Evolutionary conservation across 345 rosid genomes (phyloP).

Genomic region (Moringa oleifera): DNA sequence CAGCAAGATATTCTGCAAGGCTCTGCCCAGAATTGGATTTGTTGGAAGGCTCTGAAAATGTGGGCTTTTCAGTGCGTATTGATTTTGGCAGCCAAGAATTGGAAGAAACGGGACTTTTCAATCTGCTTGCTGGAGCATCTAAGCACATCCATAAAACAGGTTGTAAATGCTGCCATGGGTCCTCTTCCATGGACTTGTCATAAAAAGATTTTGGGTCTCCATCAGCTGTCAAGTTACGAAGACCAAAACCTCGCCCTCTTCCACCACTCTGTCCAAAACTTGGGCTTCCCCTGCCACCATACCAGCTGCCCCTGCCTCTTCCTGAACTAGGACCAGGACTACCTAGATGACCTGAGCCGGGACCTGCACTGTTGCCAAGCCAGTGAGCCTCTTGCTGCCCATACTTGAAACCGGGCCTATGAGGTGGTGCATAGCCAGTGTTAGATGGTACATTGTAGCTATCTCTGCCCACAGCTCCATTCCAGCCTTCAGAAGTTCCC

Average conservation of each 20-base stretch:
- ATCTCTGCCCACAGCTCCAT: constrained; percentile 29
- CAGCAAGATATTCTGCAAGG: constrained; percentile 87
- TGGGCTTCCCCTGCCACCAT: constrained; percentile 24
- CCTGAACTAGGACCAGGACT: constrained; percentile 34
- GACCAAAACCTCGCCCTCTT: constrained; percentile 33
- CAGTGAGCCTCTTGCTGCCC: constrained; percentile 35
- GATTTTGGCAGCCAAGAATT: constrained; percentile 65
- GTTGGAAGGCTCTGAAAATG: constrained; percentile 37
- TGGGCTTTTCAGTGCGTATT: constrained; percentile 37
- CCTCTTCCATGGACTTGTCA: constrained; percentile 67
- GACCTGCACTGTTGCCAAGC: constrained; percentile 25
- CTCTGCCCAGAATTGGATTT: constrained; percentile 41
- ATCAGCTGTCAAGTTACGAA: constrained; percentile 20
- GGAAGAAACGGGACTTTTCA: constrained; percentile 26
- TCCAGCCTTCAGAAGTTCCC: constrained; percentile 36
- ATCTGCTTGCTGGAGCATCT: constrained; percentile 23
- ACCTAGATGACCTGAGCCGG: constrained; percentile 24
- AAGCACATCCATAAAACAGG: constrained; percentile 55
- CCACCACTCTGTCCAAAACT: constrained; percentile 39
- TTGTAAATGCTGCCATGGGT: constrained; percentile 66
- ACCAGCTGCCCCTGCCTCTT: constrained; percentile 42
- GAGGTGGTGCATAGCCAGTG: constrained; percentile 28
- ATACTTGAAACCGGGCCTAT: constrained; percentile 24
- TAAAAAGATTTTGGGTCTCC: constrained; percentile 40
- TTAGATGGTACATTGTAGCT: constrained; percentile 24